Evolutionary conservation across 75 land plant genomes (phyloP).

Genomic region (Pinus tabuliformis): DNA sequence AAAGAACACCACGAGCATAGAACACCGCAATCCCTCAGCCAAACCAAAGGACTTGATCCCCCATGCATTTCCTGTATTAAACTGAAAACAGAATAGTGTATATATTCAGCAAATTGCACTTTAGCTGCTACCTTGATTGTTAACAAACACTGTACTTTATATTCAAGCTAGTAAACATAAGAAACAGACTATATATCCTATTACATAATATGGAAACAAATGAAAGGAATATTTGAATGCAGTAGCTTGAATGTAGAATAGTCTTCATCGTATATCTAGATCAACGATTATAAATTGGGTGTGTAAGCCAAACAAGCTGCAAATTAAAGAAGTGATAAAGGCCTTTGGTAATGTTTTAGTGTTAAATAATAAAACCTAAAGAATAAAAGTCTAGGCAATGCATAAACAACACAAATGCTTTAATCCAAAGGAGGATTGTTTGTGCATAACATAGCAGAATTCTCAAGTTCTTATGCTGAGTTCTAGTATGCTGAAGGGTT

Average conservation of each 20-base stretch:
- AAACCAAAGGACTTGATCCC: background rate
- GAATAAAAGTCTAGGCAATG: too few relatives aligned
- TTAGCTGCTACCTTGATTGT: background rate
- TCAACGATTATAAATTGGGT: too few relatives aligned
- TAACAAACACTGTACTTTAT: background rate
- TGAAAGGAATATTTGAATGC: background rate
- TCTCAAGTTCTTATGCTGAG: too few relatives aligned
- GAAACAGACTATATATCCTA: background rate
- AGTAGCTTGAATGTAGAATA: background rate
- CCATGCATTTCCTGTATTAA: background rate
- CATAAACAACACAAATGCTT: too few relatives aligned
- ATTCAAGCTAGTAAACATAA: background rate
- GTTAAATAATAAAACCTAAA: too few relatives aligned
- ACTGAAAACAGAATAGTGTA: background rate
- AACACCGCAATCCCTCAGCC: background rate
- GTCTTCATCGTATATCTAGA: too few relatives aligned
- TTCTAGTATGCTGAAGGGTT: too few relatives aligned
- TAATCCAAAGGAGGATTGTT: too few relatives aligned
- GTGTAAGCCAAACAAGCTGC: too few relatives aligned
- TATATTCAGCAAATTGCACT: background rate
- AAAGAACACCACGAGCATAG: conserved; percentile 1
- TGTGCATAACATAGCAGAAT: too few relatives aligned
- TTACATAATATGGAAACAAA: background rate
- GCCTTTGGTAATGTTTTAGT: too few relatives aligned
- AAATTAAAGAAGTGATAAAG: too few relatives aligned